A percentile compares a stretch with the other conserved stretches of the same genome.
Conservation (phyloP, 2,329 filamentous ascomycete genomes). For the Hypoxylon sp. region DNA sequence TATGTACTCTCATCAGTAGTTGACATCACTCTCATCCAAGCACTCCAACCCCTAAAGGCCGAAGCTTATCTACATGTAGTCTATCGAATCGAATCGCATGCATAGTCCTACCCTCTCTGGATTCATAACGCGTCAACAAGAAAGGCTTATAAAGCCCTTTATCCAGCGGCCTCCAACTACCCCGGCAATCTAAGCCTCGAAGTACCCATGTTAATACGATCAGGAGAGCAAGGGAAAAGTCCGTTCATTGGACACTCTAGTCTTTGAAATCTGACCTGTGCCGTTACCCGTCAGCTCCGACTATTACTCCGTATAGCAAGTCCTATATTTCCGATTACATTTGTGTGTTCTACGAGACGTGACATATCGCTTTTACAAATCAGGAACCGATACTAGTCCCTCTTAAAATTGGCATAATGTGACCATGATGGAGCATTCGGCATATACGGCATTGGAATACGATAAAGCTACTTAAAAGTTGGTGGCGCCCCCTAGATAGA, state of each 20-base stretch:
- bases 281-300: constrained; percentile 31
- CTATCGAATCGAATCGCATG: not conserved
- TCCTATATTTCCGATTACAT: constrained; percentile 10
- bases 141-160: constrained; percentile 20
- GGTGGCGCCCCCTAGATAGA: not conserved
- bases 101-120: constrained; percentile 6
- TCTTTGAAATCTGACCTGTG: constrained; percentile 26
- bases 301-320: constrained; percentile 6
- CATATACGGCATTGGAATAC: constrained; percentile 1
- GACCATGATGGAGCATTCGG: constrained; percentile 11
- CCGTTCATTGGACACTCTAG: constrained; percentile 23
- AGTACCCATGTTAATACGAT: constrained; percentile 26
- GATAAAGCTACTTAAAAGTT: not conserved
- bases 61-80: not conserved
- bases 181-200: constrained; percentile 32
- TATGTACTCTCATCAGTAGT: not conserved
- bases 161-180: constrained; percentile 39
- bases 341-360: not conserved
- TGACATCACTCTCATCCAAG: not conserved
- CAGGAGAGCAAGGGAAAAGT: constrained; percentile 1
- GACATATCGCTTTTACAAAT: constrained; percentile 28
- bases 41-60: constrained; percentile 1
- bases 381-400: constrained; percentile 19
- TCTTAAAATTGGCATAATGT: constrained; percentile 16
- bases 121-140: constrained; percentile 26